These are phyloP conservation scores for Tephrocybe sp. DNA, from an alignment of 768 basidiomycete species.

Conservation along the genomic window DNA sequence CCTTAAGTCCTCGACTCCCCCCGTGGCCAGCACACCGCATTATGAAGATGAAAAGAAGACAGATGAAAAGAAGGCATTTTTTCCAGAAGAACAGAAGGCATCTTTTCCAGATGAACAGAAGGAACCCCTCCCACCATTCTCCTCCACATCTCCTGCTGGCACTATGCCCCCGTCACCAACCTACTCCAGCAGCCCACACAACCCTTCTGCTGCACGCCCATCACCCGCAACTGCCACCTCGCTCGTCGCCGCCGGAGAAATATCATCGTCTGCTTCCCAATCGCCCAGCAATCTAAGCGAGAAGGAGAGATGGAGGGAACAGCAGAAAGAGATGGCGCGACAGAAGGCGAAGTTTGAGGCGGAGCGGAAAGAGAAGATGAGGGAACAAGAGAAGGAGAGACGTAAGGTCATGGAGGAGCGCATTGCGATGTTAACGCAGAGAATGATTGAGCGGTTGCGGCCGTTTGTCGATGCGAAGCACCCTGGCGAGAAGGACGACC, in stretches of 20 bases:
- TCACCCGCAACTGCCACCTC: slow-evolving; percentile 13
- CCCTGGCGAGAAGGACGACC: slow-evolving; percentile 78
- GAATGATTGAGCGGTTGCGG: slow-evolving; percentile 81
- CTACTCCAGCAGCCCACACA: slow-evolving; percentile 11
- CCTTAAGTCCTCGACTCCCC: slow-evolving; percentile 19
- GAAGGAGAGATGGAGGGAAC: slow-evolving; percentile 29
- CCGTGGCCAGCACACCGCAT: slow-evolving; percentile 23
- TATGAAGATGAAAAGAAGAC: slow-evolving; percentile 13
- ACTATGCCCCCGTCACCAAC: slow-evolving; percentile 16
- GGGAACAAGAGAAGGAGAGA: slow-evolving; percentile 80
- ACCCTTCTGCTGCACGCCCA: slow-evolving; percentile 12
- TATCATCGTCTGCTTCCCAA: slow-evolving; percentile 9
- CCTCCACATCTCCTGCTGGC: slow-evolving; percentile 14
- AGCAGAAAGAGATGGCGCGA: slow-evolving; percentile 25
- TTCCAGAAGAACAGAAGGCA: too few species aligned
- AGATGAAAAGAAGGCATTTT: too few species aligned
- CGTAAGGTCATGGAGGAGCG: slow-evolving; percentile 79
- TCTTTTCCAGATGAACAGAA: slow-evolving; percentile 18
- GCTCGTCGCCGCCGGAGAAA: slow-evolving; percentile 24
- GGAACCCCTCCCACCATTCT: slow-evolving; percentile 1
- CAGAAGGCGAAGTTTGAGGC: slow-evolving; percentile 59
- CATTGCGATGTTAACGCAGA: slow-evolving; percentile 69
- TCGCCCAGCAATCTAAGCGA: slow-evolving; percentile 26
- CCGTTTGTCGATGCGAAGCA: slow-evolving; percentile 90
- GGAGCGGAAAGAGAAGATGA: slow-evolving; percentile 84